Conservation (phyloP, 1,284 basidiomycete genomes). For the Sporisorium reilianum region DNA sequence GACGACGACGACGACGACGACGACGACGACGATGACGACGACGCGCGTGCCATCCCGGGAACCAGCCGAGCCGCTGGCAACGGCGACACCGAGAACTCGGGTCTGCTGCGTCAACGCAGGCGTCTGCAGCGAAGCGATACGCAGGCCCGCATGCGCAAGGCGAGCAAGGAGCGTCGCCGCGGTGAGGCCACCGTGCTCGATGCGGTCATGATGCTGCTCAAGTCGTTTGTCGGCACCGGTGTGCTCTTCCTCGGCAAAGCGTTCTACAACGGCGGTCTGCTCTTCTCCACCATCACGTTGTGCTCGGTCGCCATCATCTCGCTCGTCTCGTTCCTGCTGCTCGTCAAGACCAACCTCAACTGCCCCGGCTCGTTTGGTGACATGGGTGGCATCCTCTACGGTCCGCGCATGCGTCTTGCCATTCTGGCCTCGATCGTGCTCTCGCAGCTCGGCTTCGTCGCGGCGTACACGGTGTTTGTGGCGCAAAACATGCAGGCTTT, state of each 20-base stretch:
- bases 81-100: slow-evolving; percentile 55
- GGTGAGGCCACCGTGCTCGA: slow-evolving; percentile 65
- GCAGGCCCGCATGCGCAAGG: slow-evolving; percentile 53
- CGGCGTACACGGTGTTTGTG: slow-evolving; percentile 95
- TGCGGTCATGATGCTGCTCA: slow-evolving; percentile 72
- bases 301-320: slow-evolving; percentile 87
- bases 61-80: slow-evolving; percentile 47
- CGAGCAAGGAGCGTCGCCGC: slow-evolving; percentile 51
- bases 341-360: slow-evolving; percentile 88
- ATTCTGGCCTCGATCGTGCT: slow-evolving; percentile 89
- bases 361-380: slow-evolving; percentile 96
- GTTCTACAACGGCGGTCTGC: slow-evolving; percentile 94
- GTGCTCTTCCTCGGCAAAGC: slow-evolving; percentile 96
- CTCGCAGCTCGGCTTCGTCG: slow-evolving; percentile 88
- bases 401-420: slow-evolving; percentile 88
- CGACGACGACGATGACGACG: slow-evolving; percentile 36
- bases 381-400: slow-evolving; percentile 92
- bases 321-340: slow-evolving; percentile 91
- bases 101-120: slow-evolving; percentile 45
- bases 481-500: slow-evolving; percentile 88
- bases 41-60: slow-evolving; percentile 39
- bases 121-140: slow-evolving; percentile 44
- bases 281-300: slow-evolving; percentile 87
- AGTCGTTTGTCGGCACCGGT: slow-evolving; percentile 96
- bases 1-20: slow-evolving; percentile 58